Conservation (phyloP, 768 basidiomycete species). For the Auricularia sp. region DNA sequence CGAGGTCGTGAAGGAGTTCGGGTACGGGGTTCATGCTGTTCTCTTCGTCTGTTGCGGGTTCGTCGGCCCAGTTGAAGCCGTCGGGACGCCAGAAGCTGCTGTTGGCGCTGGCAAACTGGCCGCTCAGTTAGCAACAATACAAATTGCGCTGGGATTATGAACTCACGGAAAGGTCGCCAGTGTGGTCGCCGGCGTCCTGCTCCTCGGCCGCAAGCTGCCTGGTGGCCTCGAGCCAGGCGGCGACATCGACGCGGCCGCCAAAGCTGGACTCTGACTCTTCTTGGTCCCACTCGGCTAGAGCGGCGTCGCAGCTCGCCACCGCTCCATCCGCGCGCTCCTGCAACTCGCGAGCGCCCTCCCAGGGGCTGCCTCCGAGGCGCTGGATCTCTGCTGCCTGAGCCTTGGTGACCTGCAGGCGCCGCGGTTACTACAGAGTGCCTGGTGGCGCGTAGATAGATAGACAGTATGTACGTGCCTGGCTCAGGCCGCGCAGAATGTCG, state of each 20-base stretch:
- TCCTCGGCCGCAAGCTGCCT: neutral
- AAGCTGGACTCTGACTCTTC: neutral
- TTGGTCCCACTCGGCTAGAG: neutral
- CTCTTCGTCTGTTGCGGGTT: neutral
- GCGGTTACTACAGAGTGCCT: too few species aligned
- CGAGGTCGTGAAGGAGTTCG: neutral
- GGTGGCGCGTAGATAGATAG: too few species aligned
- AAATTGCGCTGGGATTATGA: neutral
- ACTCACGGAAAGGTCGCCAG: neutral
- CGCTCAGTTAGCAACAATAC: neutral
- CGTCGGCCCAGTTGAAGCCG: constrained; percentile 1
- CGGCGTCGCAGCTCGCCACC: neutral
- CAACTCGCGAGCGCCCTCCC: constrained; percentile 2
- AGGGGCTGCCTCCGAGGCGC: neutral
- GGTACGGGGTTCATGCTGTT: neutral
- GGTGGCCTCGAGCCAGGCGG: neutral
- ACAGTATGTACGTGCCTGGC: neutral
- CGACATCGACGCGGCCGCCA: neutral
- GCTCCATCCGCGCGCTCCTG: constrained; percentile 1
- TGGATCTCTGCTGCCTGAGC: neutral
- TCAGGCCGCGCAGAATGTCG: constrained; percentile 1
- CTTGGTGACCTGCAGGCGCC: neutral
- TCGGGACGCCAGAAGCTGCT: neutral
- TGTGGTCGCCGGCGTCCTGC: neutral
- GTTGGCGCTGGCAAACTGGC: neutral